These are phyloP conservation scores for Colletotrichum echinochloae DNA, from an alignment of 2,329 filamentous ascomycete genomes.

Conservation along the genomic window DNA sequence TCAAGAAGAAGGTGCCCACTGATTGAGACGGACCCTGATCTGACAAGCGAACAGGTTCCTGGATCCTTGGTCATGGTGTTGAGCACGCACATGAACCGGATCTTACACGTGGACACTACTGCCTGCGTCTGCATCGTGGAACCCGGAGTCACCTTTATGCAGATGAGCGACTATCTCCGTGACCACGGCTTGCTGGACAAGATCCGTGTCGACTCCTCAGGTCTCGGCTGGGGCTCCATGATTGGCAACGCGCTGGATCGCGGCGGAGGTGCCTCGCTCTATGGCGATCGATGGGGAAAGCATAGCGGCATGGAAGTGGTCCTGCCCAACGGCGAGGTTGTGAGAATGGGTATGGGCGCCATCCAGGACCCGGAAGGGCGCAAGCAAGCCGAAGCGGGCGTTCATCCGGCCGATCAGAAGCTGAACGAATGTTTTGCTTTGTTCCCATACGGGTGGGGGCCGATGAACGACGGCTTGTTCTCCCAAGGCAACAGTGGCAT, in stretches of 20 bases:
- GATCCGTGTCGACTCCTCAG: constrained; percentile 58
- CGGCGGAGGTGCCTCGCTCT: constrained; percentile 59
- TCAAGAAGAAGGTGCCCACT: background rate
- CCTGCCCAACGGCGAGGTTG: constrained; percentile 57
- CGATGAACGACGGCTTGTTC: constrained; percentile 59
- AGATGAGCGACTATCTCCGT: constrained; percentile 61
- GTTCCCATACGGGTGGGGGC: constrained; percentile 55
- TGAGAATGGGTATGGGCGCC: constrained; percentile 62
- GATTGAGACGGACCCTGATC: background rate
- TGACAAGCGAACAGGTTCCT: constrained; percentile 48
- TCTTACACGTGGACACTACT: constrained; percentile 63
- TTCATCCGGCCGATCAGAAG: constrained; percentile 47
- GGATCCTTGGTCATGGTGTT: constrained; percentile 63
- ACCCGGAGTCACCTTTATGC: constrained; percentile 66
- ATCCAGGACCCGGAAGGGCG: constrained; percentile 50
- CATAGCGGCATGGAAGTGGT: constrained; percentile 59
- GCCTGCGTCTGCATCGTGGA: constrained; percentile 63
- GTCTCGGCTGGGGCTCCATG: constrained; percentile 56
- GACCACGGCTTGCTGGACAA: constrained; percentile 52
- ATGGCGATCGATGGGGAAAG: constrained; percentile 46
- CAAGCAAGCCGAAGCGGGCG: constrained; percentile 46
- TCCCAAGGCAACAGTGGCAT: constrained; percentile 64
- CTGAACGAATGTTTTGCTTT: constrained; percentile 47
- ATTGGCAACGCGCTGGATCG: constrained; percentile 60
- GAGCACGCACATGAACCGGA: constrained; percentile 64